Percentiles rank a stretch among this genome's conserved stretches.
These are phyloP conservation scores for Patellaria atrata DNA, from an alignment of 495 filamentous ascomycete species.

Conservation along the genomic window DNA sequence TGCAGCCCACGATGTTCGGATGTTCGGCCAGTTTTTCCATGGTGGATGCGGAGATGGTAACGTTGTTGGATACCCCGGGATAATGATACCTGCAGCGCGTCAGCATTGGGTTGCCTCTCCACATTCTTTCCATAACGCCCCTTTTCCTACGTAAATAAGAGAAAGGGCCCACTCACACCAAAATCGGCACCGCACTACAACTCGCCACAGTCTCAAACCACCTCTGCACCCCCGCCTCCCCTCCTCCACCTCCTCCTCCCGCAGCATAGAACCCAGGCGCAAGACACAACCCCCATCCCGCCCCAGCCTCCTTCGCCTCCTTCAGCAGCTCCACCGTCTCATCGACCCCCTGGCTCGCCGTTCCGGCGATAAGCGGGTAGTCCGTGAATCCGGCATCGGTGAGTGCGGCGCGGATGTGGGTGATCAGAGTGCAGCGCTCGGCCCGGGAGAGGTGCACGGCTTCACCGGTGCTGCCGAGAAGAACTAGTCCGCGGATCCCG, in stretches of 20 bases:
- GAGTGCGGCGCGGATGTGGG: constrained; percentile 34
- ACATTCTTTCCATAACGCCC: neutral
- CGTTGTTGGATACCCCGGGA: constrained; percentile 55
- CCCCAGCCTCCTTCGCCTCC: constrained; percentile 43
- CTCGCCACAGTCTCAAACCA: constrained; percentile 48
- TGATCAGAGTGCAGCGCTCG: constrained; percentile 44
- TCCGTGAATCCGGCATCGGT: constrained; percentile 38
- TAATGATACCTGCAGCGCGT: constrained; percentile 43
- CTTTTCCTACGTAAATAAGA: neutral
- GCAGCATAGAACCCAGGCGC: constrained; percentile 10
- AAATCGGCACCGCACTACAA: constrained; percentile 38
- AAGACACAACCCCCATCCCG: constrained; percentile 47
- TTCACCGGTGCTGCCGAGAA: constrained; percentile 56
- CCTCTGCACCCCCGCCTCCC: too few relatives aligned
- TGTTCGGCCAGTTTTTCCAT: constrained; percentile 26
- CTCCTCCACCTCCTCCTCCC: too few relatives aligned
- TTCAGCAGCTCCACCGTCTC: constrained; percentile 46
- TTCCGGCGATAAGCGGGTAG: constrained; percentile 56
- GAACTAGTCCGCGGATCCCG: constrained; percentile 49
- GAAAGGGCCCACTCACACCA: constrained; percentile 27
- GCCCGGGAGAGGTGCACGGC: constrained; percentile 46
- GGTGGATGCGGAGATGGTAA: constrained; percentile 43
- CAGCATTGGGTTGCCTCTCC: neutral
- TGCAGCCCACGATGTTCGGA: constrained; percentile 46
- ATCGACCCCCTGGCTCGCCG: constrained; percentile 45